phyloP scores from a whole-genome alignment of 1,284 basidiomycete species.

The Pseudozyma sp. region DNA sequence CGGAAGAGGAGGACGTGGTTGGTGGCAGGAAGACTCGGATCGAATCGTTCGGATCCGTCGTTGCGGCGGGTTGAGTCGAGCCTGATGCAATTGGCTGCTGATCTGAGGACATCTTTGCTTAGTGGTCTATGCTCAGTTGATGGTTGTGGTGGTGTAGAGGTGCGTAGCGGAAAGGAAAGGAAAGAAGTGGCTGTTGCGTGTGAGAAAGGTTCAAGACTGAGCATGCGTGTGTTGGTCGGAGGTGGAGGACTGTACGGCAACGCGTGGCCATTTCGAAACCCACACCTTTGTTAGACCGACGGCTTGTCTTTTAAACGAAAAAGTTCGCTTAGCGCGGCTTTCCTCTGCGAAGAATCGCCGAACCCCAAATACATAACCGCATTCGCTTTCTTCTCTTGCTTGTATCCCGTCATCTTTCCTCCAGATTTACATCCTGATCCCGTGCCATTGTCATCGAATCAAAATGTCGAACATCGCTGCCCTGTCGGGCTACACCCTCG shows the following conservation, averaged over 20 bases:
- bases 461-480: not conserved
- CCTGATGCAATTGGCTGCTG: constrained; percentile 3
- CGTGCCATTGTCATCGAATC: no score
- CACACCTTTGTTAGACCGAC: not conserved
- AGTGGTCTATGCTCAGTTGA: not conserved
- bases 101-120: not conserved
- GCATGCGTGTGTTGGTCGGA: no score
- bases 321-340: no score
- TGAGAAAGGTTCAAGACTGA: no score
- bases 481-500: constrained; percentile 19
- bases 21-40: constrained; percentile 28
- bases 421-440: no score
- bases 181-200: not conserved
- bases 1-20: constrained; percentile 6
- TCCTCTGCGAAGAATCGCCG: not conserved
- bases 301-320: no score
- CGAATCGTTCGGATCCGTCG: not conserved
- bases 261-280: constrained; percentile 5
- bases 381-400: not conserved
- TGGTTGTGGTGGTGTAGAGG: constrained; percentile 7
- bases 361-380: not conserved
- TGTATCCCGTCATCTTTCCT: not conserved
- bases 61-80: not conserved
- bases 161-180: not conserved
- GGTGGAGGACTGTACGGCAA: not conserved